Evolutionary conservation across 495 filamentous ascomycete genomes (phyloP).

Genomic region (Podospora fimiseda): DNA sequence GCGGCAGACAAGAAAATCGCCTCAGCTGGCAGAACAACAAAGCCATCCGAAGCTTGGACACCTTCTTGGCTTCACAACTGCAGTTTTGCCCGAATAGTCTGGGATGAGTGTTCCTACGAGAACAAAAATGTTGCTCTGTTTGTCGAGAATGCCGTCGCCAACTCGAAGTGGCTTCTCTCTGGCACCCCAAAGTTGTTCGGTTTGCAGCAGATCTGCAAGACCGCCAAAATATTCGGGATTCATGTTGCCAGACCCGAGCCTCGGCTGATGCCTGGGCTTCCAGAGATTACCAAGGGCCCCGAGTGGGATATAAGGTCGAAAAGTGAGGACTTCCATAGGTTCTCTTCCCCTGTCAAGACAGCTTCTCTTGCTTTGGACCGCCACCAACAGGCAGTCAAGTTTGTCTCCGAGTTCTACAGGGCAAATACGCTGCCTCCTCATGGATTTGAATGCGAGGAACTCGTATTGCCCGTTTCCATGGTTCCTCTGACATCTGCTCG

Average conservation of each 20-base stretch:
- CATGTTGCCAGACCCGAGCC: constrained; percentile 36
- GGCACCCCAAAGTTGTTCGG: constrained; percentile 56
- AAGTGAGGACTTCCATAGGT: constrained; percentile 27
- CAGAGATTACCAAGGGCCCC: constrained; percentile 26
- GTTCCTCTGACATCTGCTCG: neutral
- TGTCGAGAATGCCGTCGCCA: constrained; percentile 35
- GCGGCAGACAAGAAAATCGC: neutral
- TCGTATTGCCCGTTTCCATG: constrained; percentile 8
- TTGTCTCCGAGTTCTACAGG: constrained; percentile 27
- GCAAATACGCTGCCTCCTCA: constrained; percentile 17
- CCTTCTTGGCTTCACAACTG: constrained; percentile 47
- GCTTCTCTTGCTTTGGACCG: constrained; percentile 25
- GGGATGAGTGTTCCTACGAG: constrained; percentile 64
- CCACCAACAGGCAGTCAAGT: constrained; percentile 22
- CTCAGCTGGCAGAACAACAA: constrained; percentile 17
- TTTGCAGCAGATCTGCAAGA: constrained; percentile 54
- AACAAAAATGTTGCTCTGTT: constrained; percentile 26
- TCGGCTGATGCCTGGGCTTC: constrained; percentile 28
- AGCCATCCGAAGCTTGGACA: too few relatives aligned
- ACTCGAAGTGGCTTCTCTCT: constrained; percentile 61
- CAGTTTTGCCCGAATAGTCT: constrained; percentile 54
- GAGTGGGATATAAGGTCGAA: constrained; percentile 17
- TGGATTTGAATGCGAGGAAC: neutral
- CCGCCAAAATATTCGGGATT: constrained; percentile 49
- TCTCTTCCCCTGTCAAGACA: constrained; percentile 20